Evolutionary conservation across 805 yeast genomes (phyloP), one percentile per base, ranked within the genome.

Genomic region (Kluyveromyces nonfermentans): DNA sequence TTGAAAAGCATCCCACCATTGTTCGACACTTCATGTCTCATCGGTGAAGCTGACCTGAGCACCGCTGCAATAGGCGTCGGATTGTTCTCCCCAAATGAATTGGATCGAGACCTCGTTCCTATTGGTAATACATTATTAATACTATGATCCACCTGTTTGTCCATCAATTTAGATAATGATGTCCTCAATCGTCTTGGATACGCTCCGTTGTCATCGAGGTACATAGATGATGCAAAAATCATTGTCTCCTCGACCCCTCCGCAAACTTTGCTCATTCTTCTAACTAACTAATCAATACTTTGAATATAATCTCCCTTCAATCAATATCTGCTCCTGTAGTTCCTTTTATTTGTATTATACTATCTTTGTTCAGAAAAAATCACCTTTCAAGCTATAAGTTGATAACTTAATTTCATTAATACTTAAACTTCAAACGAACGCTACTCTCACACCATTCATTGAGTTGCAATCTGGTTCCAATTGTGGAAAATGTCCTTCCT

Each of bases 81-180:
- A 49, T 41, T 57, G 44, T 37, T 48, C 49, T 33, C 51, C 48
- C 2, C 50, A 45, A 16, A 55, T 20, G 41, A 38, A 19, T 33
- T 28, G 7, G 41, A 28, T 12, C 22, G 30, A 7, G 39, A 36
- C 30, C 39, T 20, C 16, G 32, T 7, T 14, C 41, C 41, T n/a
- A 38, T 28, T 28, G 41, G 41, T 15, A 38, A 12, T 34, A 30
- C 41, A 28, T 28, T 20, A 6, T 30, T 19, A 32, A 38, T 31
- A 19, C 28, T 38, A 28, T 38, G 31, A 28, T 38, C 41, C 19
- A 38, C n/a, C 9, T 28, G 41, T 21, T 38, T 38, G n/a, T 59
- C 60, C 40, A 53, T 57, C 34, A 61, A 46, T 41, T 61, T 61
- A 5, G 65, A 61, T 14, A 61, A 50, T 3, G 65, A 61, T 4